These are phyloP conservation scores for Psilocybe cubensis DNA, from an alignment of 768 basidiomycete genomes.

Conservation along the genomic window DNA sequence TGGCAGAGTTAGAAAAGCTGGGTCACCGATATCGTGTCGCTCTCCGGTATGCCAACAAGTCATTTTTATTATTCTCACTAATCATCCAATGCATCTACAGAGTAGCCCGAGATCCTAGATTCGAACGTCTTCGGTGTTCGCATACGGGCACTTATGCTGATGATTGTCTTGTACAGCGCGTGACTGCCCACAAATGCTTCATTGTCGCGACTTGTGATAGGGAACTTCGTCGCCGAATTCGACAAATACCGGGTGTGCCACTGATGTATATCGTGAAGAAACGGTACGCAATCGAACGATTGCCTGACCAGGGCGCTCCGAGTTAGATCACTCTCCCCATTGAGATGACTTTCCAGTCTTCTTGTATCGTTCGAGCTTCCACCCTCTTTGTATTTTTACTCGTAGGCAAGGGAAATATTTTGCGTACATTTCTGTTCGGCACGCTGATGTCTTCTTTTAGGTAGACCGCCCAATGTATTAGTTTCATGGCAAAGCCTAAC, in stretches of 20 bases:
- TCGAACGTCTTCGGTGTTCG: conserved; percentile 90
- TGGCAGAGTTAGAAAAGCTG: conserved; percentile 97
- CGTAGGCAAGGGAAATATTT: not conserved
- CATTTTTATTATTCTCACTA: not conserved
- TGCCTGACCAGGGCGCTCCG: conserved; percentile 95
- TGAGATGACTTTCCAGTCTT: not conserved
- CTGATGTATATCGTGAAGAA: conserved; percentile 96
- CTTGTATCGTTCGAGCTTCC: conserved; percentile 5
- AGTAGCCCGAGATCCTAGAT: conserved; percentile 95
- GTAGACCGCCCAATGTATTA: too few relatives aligned
- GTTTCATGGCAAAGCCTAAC: too few relatives aligned
- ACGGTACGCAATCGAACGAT: conserved; percentile 91
- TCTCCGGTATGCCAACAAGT: conserved; percentile 64
- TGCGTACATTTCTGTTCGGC: not conserved
- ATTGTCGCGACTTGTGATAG: conserved; percentile 98
- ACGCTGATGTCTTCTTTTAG: not conserved
- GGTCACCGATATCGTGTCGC: conserved; percentile 96
- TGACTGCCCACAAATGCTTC: conserved; percentile 93
- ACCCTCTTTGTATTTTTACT: conserved; percentile 17
- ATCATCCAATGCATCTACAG: conserved; percentile 42
- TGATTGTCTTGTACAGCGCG: conserved; percentile 96
- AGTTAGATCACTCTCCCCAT: conserved; percentile 32
- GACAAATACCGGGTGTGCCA: conserved; percentile 91
- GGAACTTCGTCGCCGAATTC: conserved; percentile 88
- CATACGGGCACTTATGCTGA: conserved; percentile 99